These are phyloP conservation scores for Chytriomyces sp. DNA, from an alignment of 192 early-diverging fungal genomes.

Conservation along the genomic window DNA sequence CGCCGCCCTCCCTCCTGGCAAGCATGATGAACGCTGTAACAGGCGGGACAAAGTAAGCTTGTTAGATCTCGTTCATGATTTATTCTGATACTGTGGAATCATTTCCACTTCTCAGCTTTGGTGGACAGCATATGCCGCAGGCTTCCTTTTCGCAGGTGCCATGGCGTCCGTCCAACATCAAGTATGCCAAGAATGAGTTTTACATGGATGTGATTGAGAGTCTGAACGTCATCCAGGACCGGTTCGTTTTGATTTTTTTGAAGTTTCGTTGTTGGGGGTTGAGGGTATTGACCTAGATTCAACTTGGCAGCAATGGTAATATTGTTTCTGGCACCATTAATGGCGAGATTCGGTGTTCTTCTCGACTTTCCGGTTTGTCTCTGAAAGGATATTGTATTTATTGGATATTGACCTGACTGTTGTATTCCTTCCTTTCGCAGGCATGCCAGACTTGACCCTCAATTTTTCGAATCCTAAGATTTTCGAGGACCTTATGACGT, in stretches of 20 bases:
- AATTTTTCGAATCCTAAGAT: constrained; percentile 68
- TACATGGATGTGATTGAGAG: constrained; percentile 92
- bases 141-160: constrained; percentile 73
- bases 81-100: constrained; percentile 12
- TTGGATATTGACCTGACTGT: background rate
- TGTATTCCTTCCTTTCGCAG: too few relatives aligned
- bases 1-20: constrained; percentile 81
- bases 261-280: background rate
- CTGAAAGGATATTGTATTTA: background rate
- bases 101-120: constrained; percentile 42
- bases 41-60: constrained; percentile 62
- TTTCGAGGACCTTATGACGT: constrained; percentile 70
- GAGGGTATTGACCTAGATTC: background rate
- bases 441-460: constrained; percentile 88
- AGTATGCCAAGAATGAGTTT: constrained; percentile 90
- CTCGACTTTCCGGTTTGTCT: constrained; percentile 68
- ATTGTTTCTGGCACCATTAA: constrained; percentile 76
- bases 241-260: constrained; percentile 35
- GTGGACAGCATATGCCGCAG: constrained; percentile 56
- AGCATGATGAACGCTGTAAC: constrained; percentile 86
- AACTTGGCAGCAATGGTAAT: constrained; percentile 54
- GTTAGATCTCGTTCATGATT: constrained; percentile 25
- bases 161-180: constrained; percentile 85
- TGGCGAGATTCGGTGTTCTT: constrained; percentile 78
- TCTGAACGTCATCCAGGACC: constrained; percentile 81